Percentiles rank a stretch among this genome's conserved stretches.
phyloP scores from a whole-genome alignment of 2,329 filamentous ascomycete genomes.

The Bipolaris cookei region DNA sequence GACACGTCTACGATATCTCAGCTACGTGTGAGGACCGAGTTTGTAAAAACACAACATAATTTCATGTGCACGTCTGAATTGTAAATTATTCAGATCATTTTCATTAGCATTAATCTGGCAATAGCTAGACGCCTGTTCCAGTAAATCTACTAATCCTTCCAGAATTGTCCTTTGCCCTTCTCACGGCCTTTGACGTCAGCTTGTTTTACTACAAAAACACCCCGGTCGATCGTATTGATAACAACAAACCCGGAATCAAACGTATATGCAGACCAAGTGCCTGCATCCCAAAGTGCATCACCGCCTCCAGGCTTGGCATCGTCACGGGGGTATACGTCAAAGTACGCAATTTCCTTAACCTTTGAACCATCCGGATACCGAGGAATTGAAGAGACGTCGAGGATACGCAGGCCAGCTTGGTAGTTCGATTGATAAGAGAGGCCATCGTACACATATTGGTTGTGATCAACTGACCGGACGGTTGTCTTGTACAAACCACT shows the following conservation, averaged over 20 bases:
- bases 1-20: too few species aligned
- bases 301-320: conserved; percentile 45
- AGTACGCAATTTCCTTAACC: conserved; percentile 53
- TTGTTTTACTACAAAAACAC: conserved; percentile 46
- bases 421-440: conserved; percentile 54
- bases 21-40: too few species aligned
- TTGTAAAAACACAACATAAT: too few species aligned
- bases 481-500: conserved; percentile 53
- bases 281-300: conserved; percentile 49
- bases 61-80: too few species aligned
- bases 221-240: conserved; percentile 58
- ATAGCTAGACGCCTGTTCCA: too few species aligned
- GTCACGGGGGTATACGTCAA: conserved; percentile 52
- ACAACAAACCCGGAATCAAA: conserved; percentile 54
- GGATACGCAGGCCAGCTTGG: conserved; percentile 52
- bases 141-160: conserved; percentile 16
- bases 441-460: conserved; percentile 54
- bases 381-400: conserved; percentile 52
- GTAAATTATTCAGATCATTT: too few species aligned
- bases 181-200: conserved; percentile 25
- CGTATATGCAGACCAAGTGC: conserved; percentile 53
- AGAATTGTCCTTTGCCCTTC: conserved; percentile 38
- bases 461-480: conserved; percentile 53
- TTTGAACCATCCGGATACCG: conserved; percentile 45
- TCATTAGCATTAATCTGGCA: too few species aligned